These are phyloP conservation scores for Amyloporia xantha DNA, from an alignment of 768 basidiomycete genomes.

Conservation along the genomic window DNA sequence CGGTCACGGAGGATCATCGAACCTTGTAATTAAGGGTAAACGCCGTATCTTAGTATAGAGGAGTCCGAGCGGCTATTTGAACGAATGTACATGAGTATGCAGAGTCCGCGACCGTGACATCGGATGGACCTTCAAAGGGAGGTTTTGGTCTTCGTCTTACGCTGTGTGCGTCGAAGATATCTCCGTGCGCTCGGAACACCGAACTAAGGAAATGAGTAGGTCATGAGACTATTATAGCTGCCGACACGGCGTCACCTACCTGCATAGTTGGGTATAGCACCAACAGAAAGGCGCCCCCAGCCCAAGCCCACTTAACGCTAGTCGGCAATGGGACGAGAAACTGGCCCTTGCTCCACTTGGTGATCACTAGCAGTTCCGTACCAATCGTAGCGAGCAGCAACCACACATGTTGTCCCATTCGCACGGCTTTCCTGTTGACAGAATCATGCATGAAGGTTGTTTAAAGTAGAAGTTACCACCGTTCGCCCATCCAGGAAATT, in stretches of 20 bases:
- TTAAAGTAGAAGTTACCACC: too few species aligned
- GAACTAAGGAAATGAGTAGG: slow-evolving; percentile 46
- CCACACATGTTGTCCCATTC: slow-evolving; percentile 91
- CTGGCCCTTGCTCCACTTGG: slow-evolving; percentile 75
- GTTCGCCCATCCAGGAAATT: too few species aligned
- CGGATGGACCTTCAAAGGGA: background rate
- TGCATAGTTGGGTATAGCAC: slow-evolving; percentile 62
- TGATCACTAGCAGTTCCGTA: slow-evolving; percentile 74
- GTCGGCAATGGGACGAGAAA: slow-evolving; percentile 59
- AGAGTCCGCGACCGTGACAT: background rate
- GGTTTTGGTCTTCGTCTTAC: slow-evolving; percentile 28
- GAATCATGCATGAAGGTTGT: background rate
- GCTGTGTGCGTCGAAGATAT: slow-evolving; percentile 36
- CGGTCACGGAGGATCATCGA: background rate
- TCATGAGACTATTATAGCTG: too few species aligned
- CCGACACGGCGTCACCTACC: too few species aligned
- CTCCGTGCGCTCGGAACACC: slow-evolving; percentile 52
- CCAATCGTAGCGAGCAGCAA: slow-evolving; percentile 77
- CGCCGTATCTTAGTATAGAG: background rate
- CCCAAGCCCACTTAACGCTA: slow-evolving; percentile 61
- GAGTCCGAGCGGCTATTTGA: background rate
- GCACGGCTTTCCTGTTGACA: slow-evolving; percentile 58
- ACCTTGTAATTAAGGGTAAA: background rate
- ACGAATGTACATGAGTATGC: background rate
- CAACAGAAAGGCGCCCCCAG: slow-evolving; percentile 49